Evolutionary conservation across 2,329 filamentous ascomycete species (phyloP), one percentile per base, ranked within the genome.

Genomic region (Bisporella sp.): DNA sequence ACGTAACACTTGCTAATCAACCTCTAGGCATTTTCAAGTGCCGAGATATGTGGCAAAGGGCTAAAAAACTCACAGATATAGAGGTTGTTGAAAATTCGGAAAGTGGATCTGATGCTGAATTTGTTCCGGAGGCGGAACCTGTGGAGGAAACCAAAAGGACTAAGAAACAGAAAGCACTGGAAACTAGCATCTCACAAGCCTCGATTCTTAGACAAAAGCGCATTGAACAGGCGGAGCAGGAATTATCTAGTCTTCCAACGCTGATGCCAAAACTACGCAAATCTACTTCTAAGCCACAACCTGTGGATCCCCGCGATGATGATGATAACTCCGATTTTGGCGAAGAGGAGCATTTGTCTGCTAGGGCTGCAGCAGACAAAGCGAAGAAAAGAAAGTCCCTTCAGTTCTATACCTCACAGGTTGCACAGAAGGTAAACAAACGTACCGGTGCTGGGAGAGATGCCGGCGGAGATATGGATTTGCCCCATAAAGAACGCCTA

Each of bases 391-490:
- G 93, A 76, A 96, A 95, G 75, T 89, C 82, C 57, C 79, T 99
- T 51, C 87, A 90, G 55, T 99, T 99, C 76, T 99, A 99, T 77
- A 97, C 95, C 2, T 96, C 91, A 3, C 93, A 99, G 67, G 93
- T 99, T 58, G 86, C 88, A 31, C 92, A 97, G 67, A 97, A 96
- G 71, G 83, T 89, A 50, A 95, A 89, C 72, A 91, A 89, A 66
- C 88, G 88, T 49, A 81, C 83, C 5, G 81, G 76, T 32, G 85
- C 85, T 39, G 85, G 86, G 41, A 80, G 83, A 54, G 83, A 87
- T 51, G 81, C 84, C 1, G 88, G 88, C 58, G 89, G 89, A 59
- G 89, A 95, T 64, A 77, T 79, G 59, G 89, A 95, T 68, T 78
- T 95, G 47, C 93, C 93, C 3, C 85, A 96, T 67, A 82, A 91